Evolutionary conservation across 352 stramenopile species (phyloP).

Genomic region (Aphanomyces euteiches): DNA sequence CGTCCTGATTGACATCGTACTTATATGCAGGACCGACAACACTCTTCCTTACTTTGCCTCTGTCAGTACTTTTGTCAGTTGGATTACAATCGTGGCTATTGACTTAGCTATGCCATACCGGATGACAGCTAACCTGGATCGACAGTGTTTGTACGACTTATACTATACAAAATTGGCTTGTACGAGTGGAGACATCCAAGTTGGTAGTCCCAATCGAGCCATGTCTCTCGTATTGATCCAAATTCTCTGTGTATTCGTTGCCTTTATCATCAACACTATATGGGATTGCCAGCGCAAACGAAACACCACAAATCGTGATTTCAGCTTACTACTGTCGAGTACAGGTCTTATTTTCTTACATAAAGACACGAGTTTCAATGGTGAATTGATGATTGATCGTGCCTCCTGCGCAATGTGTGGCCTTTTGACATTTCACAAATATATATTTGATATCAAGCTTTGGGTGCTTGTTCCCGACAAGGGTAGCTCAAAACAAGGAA

Average conservation of each 20-base stretch:
- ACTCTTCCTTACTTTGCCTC: neutral
- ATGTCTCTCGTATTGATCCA: neutral
- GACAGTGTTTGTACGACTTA: neutral
- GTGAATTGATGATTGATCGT: neutral
- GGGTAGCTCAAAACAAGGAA: neutral
- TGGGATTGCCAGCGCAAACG: no score
- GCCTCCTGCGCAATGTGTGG: neutral
- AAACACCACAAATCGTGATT: no score
- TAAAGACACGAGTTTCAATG: neutral
- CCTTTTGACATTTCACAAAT: constrained; percentile 2
- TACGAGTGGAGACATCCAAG: neutral
- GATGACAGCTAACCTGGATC: neutral
- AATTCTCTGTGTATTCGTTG: neutral
- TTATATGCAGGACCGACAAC: neutral
- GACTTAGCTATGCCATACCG: neutral
- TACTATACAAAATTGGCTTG: neutral
- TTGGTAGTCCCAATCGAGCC: neutral
- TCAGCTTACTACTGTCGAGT: neutral
- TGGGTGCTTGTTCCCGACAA: neutral
- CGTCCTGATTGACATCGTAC: neutral
- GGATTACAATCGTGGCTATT: neutral
- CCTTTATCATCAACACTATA: neutral
- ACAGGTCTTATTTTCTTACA: neutral
- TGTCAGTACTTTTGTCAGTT: neutral
- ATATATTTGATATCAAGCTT: constrained; percentile 1